These are phyloP conservation scores for Zygosaccharomyces bailii DNA, from an alignment of 805 yeast genomes.

Conservation along the genomic window DNA sequence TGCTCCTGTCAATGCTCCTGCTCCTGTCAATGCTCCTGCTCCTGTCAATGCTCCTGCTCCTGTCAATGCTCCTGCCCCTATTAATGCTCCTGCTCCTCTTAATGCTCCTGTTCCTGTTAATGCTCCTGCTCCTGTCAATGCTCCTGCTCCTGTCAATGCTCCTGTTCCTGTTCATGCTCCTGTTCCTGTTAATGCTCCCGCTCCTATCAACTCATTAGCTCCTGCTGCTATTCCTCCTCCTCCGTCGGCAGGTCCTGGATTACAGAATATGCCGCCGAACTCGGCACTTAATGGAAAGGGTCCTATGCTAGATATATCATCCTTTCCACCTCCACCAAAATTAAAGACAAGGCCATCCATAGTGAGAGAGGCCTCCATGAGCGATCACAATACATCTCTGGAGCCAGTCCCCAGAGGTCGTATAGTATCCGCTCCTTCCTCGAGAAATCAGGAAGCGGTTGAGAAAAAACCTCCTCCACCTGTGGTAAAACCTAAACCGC, in stretches of 20 bases:
- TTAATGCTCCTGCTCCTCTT: not conserved
- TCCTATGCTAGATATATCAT: constrained; percentile 7
- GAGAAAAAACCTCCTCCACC: constrained; percentile 21
- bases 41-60: too few relatives aligned
- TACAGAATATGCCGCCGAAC: not conserved
- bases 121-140: too few relatives aligned
- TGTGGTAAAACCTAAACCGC: constrained; percentile 32
- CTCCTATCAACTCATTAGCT: too few relatives aligned
- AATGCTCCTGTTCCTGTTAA: too few relatives aligned
- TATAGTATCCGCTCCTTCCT: not conserved
- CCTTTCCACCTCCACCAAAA: constrained; percentile 31
- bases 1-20: too few relatives aligned
- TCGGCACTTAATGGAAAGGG: not conserved
- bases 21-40: too few relatives aligned
- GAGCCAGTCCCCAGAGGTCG: constrained; percentile 2
- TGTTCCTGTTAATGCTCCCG: too few relatives aligned
- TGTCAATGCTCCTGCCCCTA: not conserved
- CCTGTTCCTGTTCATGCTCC: too few relatives aligned
- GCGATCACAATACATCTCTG: constrained; percentile 15
- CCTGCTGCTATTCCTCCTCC: not conserved
- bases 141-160: too few relatives aligned
- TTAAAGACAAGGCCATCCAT: constrained; percentile 10
- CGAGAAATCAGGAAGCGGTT: not conserved
- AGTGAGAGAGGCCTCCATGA: constrained; percentile 9
- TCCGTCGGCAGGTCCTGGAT: not conserved